These are phyloP conservation scores for Verruconis gallopava DNA, from an alignment of 2,329 filamentous ascomycete genomes.

Conservation along the genomic window DNA sequence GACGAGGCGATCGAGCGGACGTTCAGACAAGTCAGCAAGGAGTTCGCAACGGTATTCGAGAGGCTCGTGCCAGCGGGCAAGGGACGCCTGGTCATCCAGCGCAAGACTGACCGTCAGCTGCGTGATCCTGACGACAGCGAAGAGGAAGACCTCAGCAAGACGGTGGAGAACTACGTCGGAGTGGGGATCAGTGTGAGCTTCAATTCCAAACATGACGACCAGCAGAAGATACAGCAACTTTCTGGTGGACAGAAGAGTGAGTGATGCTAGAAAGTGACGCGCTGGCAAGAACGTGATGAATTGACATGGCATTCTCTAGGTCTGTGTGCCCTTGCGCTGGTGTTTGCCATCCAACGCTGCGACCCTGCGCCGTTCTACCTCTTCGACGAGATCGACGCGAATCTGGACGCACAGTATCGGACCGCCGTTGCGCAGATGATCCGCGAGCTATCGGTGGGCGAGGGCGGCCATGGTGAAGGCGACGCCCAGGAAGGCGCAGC, in stretches of 20 bases:
- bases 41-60: constrained; percentile 87
- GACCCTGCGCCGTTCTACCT: constrained; percentile 98
- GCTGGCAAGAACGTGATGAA: no score
- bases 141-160: constrained; percentile 29
- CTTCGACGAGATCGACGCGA: constrained; percentile 97
- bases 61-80: constrained; percentile 89
- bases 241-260: constrained; percentile 95
- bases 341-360: constrained; percentile 97
- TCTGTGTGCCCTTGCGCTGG: constrained; percentile 89
- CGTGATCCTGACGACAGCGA: constrained; percentile 46
- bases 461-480: background rate
- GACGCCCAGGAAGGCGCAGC: constrained; percentile 32
- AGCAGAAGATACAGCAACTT: constrained; percentile 94
- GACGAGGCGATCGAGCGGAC: constrained; percentile 97
- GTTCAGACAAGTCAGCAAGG: constrained; percentile 92
- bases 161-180: constrained; percentile 88
- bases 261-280: constrained; percentile 26
- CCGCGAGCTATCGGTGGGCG: constrained; percentile 35
- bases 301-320: constrained; percentile 33
- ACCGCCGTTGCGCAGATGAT: constrained; percentile 89
- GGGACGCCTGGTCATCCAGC: constrained; percentile 83
- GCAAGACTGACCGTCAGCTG: constrained; percentile 59
- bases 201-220: constrained; percentile 96
- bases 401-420: constrained; percentile 93
- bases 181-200: constrained; percentile 97